Conservation (phyloP, 495 filamentous ascomycete genomes). For the Glarea lozoyensis region DNA sequence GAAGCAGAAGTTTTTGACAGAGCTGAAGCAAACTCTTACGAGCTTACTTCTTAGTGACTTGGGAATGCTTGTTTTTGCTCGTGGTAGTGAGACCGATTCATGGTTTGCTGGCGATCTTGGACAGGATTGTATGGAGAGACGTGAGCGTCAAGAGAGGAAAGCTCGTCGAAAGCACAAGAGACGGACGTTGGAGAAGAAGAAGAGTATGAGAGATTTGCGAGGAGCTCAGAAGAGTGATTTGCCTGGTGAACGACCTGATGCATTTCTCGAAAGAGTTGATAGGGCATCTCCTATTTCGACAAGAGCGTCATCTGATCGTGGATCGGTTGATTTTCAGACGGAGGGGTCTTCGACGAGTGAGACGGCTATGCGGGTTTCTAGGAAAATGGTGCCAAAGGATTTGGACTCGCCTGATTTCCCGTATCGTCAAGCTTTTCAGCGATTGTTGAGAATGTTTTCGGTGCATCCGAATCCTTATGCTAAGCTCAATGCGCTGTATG, state of each 20-base stretch:
- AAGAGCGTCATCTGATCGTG: constrained; percentile 11
- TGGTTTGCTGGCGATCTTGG: constrained; percentile 75
- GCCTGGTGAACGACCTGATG: constrained; percentile 3
- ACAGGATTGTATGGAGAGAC: constrained; percentile 67
- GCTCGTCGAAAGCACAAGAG: constrained; percentile 39
- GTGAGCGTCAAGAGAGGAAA: constrained; percentile 46
- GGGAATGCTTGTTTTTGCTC: constrained; percentile 71
- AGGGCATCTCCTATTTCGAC: constrained; percentile 3
- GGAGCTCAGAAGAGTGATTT: constrained; percentile 22
- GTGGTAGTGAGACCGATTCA: constrained; percentile 84
- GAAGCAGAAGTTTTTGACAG: constrained; percentile 59
- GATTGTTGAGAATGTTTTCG: constrained; percentile 76
- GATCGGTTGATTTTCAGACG: constrained; percentile 5
- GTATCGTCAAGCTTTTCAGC: constrained; percentile 66
- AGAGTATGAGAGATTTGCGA: constrained; percentile 41
- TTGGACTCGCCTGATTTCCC: constrained; percentile 50
- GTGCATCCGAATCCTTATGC: constrained; percentile 81
- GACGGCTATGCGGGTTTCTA: neutral
- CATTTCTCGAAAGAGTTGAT: constrained; percentile 10
- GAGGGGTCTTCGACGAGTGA: constrained; percentile 19
- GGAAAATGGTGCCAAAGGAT: constrained; percentile 15
- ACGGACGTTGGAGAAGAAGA: constrained; percentile 50
- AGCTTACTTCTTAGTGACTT: constrained; percentile 86
- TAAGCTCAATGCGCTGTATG: constrained; percentile 76
- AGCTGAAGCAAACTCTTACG: constrained; percentile 69